Base-by-base conservation (phyloP, 441 rosid genomes). In the Bruguiera hainesii region DNA sequence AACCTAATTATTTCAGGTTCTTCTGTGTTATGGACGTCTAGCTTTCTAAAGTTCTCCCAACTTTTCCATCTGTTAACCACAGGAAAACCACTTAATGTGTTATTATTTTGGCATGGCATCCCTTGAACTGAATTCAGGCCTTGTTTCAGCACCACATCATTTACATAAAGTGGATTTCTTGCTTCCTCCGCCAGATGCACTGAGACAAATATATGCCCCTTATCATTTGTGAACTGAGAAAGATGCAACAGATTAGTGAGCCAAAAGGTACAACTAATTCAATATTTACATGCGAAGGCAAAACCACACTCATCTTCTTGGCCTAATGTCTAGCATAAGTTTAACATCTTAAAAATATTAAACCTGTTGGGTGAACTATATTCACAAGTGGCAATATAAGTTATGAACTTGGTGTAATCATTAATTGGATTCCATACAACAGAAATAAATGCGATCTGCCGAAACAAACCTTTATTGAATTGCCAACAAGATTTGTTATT, bases 401-500 rank as follows among this genome's bases (percentile, higher is more conserved):
- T 56, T 72, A 21, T 31, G 26, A n/a, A 30, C 35, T 66, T 42
- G 28, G 49, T 37, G 53, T 37, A 21, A 19, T n/a, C 28, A 10
- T 5, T 35, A 59, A 51, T 37, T n/a, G 16, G 5, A 26, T 49
- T 60, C 30, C 31, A 48, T 19, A 55, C 8, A 31, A 39, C 20
- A 60, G 56, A 55, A 60, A 65, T 31, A 20, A 28, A 37, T n/a
- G 29, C 49, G 37, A 19, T 20, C 19, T 30, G 23, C 62, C 53
- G 35, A 70, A n/a, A 73, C 84, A 48, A 66, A 90, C 99, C 93
- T 95, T 95, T 57, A 90, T 82, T 48, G 97, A 92, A 82, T 95
- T 95, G 68, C 99, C 97, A 53, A 95, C 97, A 30, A 95, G 95
- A 78, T 95, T 92, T 28, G 93, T 86, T 58, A 95, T 85, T 68